Percentiles rank a stretch among this genome's conserved stretches.
phyloP scores from a whole-genome alignment of 495 filamentous ascomycete genomes.

The Cudoniella acicularis region DNA sequence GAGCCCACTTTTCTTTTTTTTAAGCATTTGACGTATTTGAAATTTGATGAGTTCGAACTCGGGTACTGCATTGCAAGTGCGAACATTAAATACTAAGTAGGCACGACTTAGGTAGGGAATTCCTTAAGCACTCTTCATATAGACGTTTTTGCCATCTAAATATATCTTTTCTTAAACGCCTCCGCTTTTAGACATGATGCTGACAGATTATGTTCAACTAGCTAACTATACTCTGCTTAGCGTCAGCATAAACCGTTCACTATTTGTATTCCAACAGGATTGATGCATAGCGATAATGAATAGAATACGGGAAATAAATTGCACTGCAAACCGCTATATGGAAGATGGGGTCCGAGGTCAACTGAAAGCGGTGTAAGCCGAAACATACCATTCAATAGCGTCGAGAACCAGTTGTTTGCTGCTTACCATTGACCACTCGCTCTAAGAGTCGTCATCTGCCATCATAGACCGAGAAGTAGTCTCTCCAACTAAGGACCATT shows the following conservation, averaged over 20 bases:
- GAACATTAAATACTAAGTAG: background rate
- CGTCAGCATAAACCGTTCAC: background rate
- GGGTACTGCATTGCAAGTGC: background rate
- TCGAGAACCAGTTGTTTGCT: slow-evolving; percentile 1
- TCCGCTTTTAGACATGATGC: background rate
- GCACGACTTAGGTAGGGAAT: background rate
- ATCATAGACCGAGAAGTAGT: background rate
- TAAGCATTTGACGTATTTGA: background rate
- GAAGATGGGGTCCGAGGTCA: background rate
- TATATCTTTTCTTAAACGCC: background rate
- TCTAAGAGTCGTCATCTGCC: background rate
- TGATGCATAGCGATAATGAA: background rate
- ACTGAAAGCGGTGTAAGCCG: background rate
- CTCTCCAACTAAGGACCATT: background rate
- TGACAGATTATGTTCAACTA: background rate
- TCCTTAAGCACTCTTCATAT: background rate
- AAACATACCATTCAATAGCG: background rate
- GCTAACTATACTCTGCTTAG: background rate
- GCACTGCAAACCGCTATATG: background rate
- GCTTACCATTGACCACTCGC: slow-evolving; percentile 1
- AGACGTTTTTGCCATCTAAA: background rate
- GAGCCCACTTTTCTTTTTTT: background rate
- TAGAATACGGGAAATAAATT: background rate
- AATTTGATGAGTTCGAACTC: background rate
- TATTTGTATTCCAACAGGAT: background rate